These are phyloP conservation scores for Orbilia brochopaga DNA, from an alignment of 2,329 filamentous ascomycete genomes.

Conservation along the genomic window DNA sequence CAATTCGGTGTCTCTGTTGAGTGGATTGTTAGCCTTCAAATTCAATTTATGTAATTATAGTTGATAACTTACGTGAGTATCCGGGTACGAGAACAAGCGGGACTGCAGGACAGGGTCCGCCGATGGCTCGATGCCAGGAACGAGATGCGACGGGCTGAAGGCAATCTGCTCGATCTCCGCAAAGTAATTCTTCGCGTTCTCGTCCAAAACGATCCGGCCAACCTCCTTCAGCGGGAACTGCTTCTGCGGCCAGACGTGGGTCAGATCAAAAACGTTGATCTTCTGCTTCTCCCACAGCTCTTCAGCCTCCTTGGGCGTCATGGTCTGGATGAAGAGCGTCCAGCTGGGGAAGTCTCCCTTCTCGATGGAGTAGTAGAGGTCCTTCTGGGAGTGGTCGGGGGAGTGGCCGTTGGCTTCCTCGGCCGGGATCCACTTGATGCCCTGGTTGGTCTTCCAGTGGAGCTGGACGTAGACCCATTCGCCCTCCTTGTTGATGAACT, in stretches of 20 bases:
- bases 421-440: conserved; percentile 60
- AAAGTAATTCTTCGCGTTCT: conserved; percentile 68
- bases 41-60: no score
- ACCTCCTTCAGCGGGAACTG: conserved; percentile 62
- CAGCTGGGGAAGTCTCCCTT: conserved; percentile 61
- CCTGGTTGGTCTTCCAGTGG: conserved; percentile 62
- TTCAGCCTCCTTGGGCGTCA: conserved; percentile 63
- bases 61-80: conserved; percentile 63
- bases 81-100: conserved; percentile 73
- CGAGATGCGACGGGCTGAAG: conserved; percentile 71
- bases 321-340: conserved; percentile 65
- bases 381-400: conserved; percentile 58
- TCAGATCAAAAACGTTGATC: conserved; percentile 65
- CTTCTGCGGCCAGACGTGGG: conserved; percentile 64
- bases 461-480: conserved; percentile 63
- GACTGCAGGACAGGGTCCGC: conserved; percentile 73
- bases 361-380: conserved; percentile 61
- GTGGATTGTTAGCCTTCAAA: background rate
- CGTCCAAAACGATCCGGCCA: conserved; percentile 63
- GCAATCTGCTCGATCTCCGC: conserved; percentile 73
- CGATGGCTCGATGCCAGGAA: conserved; percentile 72
- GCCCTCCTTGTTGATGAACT: conserved; percentile 60
- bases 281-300: conserved; percentile 56
- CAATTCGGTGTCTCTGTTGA: conserved; percentile 48
- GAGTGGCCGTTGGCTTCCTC: conserved; percentile 57